phyloP scores from a whole-genome alignment of 225 moss, liverwort and hornwort species.

The Bryum argenteum region DNA sequence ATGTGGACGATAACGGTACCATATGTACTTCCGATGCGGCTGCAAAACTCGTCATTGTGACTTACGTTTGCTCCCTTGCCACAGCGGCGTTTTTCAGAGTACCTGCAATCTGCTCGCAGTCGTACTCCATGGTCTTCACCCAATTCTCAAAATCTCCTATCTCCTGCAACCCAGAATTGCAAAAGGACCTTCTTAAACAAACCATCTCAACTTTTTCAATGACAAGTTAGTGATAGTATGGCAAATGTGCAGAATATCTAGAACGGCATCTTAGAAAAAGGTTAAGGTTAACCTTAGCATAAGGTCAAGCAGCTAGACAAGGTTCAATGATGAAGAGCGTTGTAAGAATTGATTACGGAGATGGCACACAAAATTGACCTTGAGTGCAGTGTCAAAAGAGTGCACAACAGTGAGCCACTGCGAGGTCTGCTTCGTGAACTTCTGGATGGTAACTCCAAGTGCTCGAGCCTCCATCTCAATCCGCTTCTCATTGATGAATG shows the following conservation, averaged over 20 bases:
- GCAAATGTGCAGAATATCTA: neutral
- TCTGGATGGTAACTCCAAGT: conserved; percentile 76
- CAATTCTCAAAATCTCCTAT: conserved; percentile 96
- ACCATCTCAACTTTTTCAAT: neutral
- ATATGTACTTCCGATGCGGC: no score
- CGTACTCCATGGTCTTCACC: conserved; percentile 90
- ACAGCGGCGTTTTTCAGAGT: conserved; percentile 53
- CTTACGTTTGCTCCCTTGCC: conserved; percentile 27
- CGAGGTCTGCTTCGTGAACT: conserved; percentile 65
- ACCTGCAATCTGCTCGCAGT: conserved; percentile 61
- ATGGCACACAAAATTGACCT: conserved; percentile 42
- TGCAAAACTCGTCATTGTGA: neutral
- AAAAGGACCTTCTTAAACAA: neutral
- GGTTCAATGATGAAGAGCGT: neutral
- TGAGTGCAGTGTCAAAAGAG: conserved; percentile 75
- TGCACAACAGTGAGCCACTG: conserved; percentile 82
- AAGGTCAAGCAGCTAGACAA: neutral
- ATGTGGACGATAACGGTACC: neutral
- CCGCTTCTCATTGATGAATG: conserved; percentile 77
- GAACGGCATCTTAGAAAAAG: no score
- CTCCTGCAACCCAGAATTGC: conserved; percentile 48
- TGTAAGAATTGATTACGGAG: neutral
- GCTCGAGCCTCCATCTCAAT: conserved; percentile 83
- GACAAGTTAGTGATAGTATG: neutral
- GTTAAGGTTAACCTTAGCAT: neutral